Conservation (phyloP, 805 yeast genomes). For the Kregervanrija delftensis region DNA sequence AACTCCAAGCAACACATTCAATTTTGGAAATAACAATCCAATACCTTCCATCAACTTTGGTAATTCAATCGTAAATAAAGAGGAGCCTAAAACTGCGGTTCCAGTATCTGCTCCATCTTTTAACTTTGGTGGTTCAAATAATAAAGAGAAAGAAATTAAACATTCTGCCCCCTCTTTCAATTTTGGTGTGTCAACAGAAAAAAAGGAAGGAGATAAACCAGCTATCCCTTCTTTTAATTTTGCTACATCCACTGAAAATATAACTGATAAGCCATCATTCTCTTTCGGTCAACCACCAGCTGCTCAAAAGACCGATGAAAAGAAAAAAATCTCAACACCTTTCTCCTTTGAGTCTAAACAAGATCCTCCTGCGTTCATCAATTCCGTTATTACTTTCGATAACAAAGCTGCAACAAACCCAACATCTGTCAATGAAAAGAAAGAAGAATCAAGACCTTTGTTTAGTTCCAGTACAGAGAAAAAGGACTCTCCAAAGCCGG, state of each 20-base stretch:
- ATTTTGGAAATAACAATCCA: no score
- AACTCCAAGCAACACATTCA: no score
- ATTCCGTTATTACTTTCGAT: no score
- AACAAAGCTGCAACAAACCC: no score
- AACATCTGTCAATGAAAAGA: no score
- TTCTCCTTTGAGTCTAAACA: no score
- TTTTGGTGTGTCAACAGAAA: slow-evolving; percentile 8
- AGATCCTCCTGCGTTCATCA: no score
- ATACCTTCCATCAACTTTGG: slow-evolving; percentile 14
- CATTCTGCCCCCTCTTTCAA: slow-evolving; percentile 7
- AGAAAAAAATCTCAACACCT: no score
- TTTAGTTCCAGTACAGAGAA: no score
- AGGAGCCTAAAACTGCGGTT: slow-evolving; percentile 4
- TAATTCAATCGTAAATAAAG: not conserved
- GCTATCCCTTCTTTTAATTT: not conserved
- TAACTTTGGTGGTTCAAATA: not conserved
- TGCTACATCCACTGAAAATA: not conserved
- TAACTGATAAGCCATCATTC: slow-evolving; percentile 1
- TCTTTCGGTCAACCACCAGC: not conserved
- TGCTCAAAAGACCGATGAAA: not conserved
- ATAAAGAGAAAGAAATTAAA: slow-evolving; percentile 2
- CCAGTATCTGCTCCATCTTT: not conserved
- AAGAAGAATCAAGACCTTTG: no score
- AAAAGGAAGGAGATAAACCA: not conserved
- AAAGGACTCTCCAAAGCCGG: not conserved